A percentile compares a stretch with the other conserved stretches of the same genome.
Conservation (phyloP, 2,329 filamentous ascomycete genomes). For the Colletotrichum tamarilloi region DNA sequence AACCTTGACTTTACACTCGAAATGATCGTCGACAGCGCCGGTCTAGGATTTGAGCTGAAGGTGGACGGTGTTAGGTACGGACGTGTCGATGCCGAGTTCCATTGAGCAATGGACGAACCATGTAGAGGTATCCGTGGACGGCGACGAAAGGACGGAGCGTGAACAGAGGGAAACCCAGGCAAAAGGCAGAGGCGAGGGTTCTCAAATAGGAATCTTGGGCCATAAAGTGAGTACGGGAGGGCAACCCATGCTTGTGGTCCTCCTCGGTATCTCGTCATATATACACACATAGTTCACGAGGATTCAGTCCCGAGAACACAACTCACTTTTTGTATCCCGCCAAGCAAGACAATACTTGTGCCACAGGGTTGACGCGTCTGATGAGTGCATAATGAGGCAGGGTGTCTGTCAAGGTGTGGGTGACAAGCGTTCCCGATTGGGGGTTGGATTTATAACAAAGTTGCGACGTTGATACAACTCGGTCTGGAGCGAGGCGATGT, state of each 20-base stretch:
- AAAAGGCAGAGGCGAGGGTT: neutral
- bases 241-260: neutral
- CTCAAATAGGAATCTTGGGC: slow-evolving; percentile 15
- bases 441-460: neutral
- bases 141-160: neutral
- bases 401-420: neutral
- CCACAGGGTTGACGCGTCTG: slow-evolving; percentile 21
- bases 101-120: slow-evolving; percentile 53
- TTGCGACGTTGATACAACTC: neutral
- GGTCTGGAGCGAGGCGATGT: neutral
- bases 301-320: slow-evolving; percentile 21
- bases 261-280: neutral
- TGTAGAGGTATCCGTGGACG: neutral
- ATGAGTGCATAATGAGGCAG: neutral
- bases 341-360: slow-evolving; percentile 8
- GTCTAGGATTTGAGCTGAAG: slow-evolving; percentile 80
- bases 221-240: neutral
- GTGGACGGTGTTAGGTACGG: slow-evolving; percentile 84
- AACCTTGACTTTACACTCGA: slow-evolving; percentile 85
- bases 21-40: slow-evolving; percentile 84
- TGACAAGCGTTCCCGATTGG: neutral
- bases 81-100: slow-evolving; percentile 81
- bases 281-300: slow-evolving; percentile 18
- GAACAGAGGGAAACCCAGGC: neutral
- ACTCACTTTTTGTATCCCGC: neutral